Base-by-base conservation (phyloP, 495 filamentous ascomycete species). In the Neurospora africana region DNA sequence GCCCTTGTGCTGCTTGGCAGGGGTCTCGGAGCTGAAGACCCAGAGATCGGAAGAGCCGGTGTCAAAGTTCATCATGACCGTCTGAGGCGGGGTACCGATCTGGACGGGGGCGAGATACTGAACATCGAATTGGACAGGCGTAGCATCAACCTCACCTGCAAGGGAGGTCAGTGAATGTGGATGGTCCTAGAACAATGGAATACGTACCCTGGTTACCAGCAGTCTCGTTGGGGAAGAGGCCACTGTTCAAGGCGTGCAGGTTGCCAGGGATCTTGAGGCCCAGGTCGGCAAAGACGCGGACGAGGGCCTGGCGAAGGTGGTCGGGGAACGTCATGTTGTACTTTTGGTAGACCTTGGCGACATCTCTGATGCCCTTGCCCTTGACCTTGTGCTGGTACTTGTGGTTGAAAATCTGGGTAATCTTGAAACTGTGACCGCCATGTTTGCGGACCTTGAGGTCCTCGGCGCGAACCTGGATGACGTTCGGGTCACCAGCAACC, bases 21-120 rank as follows among this genome's bases (percentile, higher is more conserved):
- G 79, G 44, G 73, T 86, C 71, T 72, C 87, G 81, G 69, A 89
- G 81, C 79, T 83, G 74, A 83, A 83, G 41, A 87, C 91, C 81
- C 88, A 93, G 82, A 94, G 83, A 84, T 93, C 92, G 15, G 89
- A 86, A 40, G 90, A 92, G 10, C 91, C 92, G 35, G 91, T 93
- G 80, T 94, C 92, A 70, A 93, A 92, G 77, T 93, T 87, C 67
- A 94, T 81, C 43, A 81, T 90, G 74, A 94, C 75, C 4, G 81
- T 89, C 84, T 94, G 91, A 9, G 86, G 83, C 33, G 92, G 92
- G 6, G 89, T 91, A 9, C 92, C 92, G 77, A 94, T 92, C 27
- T 83, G 76, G 35, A 94, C 89, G 17, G 86, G 83, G 23, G 84
- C 88, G 23, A 94, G 83, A 74, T 92, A 93, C 79, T 88, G 79